Base-by-base conservation (phyloP, 1,284 basidiomycete genomes). In the Cutaneotrichosporon cavernicola region DNA sequence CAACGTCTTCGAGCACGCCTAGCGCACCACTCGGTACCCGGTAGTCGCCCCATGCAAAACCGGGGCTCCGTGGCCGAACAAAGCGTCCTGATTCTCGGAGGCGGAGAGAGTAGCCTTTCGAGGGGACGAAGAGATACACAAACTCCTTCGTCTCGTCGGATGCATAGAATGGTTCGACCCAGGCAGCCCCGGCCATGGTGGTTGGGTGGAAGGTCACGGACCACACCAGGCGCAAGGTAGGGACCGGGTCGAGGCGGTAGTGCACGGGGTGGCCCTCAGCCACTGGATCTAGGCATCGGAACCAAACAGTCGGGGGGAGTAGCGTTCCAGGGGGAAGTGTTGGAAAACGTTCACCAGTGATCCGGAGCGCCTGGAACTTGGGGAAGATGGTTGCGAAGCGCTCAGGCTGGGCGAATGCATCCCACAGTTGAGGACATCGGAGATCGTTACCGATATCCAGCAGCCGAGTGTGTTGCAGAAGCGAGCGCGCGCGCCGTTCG, bases 1-100 rank as follows among this genome's bases (percentile, higher is more conserved):
- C 36, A 6, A 56, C 18, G 55, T 56, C 55, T 21, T 56, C 55
- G 13, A 56, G 34, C n/a, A 56, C 36, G 22, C 55, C 55, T 5
- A 56, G 36, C 55, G 36, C 55, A n/a, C 34, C 34, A 18, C 16
- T 26, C 8, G 55, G n/a, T 21, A 11, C 22, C 7, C 55, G 55
- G 16, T 21, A 26, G 36, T 56, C 55, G 13, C 16, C 18, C 14
- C 36, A 18, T 11, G 11, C 22, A 21, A 56, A n/a, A 4, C 36
- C 55, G 9, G 10, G 9, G 8, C 13, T 26, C 16, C 55, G 18
- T 13, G 36, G 34, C 10, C 26, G 22, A 10, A 52, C 50, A 10
- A 32, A 26, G 9, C 16, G 50, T 13, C 26, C 16, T 22, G 14
- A 13, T 16, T 32, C 22, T 8, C 50, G 50, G 14, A 31, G 26